phyloP scores from a whole-genome alignment of 371 early-diverging fungal genomes.

The Polyrhizophydium stewartii region DNA sequence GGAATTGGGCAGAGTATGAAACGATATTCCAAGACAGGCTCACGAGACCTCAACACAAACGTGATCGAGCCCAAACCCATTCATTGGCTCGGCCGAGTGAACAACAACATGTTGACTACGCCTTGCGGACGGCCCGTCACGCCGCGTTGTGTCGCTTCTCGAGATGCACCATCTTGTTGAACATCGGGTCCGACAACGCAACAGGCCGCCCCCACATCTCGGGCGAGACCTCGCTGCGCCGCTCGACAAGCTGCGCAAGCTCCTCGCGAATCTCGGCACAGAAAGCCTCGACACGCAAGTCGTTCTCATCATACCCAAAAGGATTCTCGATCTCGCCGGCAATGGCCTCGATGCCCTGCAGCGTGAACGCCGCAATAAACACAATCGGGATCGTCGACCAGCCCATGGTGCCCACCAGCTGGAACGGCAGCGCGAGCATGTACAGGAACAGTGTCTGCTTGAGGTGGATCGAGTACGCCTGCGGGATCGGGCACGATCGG shows the following conservation, averaged over 20 bases:
- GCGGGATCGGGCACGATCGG: neutral
- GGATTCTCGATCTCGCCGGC: conserved; percentile 40
- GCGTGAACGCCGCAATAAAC: conserved; percentile 60
- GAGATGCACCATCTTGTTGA: too few relatives aligned
- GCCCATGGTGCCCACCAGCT: neutral
- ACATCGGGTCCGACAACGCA: too few relatives aligned
- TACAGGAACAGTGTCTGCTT: neutral
- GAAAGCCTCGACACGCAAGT: conserved; percentile 20
- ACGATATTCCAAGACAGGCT: too few relatives aligned
- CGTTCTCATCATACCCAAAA: conserved; percentile 26
- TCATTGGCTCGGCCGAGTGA: too few relatives aligned
- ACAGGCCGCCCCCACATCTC: too few relatives aligned
- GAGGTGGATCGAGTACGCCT: neutral
- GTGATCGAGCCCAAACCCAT: too few relatives aligned
- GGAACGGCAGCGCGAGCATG: neutral
- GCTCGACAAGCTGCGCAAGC: conserved; percentile 10
- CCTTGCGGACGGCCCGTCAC: too few relatives aligned
- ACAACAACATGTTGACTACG: too few relatives aligned
- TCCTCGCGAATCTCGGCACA: conserved; percentile 18
- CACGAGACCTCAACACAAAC: too few relatives aligned
- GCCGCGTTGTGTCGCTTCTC: too few relatives aligned
- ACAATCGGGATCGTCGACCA: conserved; percentile 50
- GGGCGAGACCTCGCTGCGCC: too few relatives aligned
- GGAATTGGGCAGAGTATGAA: too few relatives aligned
- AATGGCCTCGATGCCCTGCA: conserved; percentile 48